These are phyloP conservation scores for Chimonanthus salicifolius DNA, from an alignment of 164 flowering plant genomes.

Conservation along the genomic window DNA sequence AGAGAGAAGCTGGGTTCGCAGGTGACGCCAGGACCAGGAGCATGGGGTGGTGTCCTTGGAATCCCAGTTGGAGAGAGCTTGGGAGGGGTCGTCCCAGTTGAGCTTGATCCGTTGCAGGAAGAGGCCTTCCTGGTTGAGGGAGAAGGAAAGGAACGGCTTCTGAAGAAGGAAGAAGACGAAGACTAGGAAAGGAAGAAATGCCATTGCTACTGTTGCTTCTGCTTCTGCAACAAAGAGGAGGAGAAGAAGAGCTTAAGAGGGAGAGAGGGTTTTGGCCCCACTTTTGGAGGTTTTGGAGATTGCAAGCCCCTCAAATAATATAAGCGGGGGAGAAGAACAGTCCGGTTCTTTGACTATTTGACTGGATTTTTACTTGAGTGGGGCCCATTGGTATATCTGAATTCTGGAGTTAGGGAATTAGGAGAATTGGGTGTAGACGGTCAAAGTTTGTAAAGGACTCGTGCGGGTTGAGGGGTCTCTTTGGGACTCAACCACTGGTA, in stretches of 20 bases:
- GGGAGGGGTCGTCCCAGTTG: slow-evolving; percentile 53
- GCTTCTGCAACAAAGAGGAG: background rate
- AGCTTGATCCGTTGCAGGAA: slow-evolving; percentile 46
- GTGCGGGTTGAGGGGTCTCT: no score
- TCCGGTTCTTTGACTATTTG: background rate
- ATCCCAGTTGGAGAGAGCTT: slow-evolving; percentile 53
- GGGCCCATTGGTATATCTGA: no score
- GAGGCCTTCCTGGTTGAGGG: slow-evolving; percentile 72
- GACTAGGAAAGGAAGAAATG: slow-evolving; percentile 4
- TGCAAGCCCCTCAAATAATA: no score
- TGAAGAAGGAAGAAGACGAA: slow-evolving; percentile 22
- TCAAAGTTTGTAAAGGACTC: no score
- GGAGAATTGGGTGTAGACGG: no score
- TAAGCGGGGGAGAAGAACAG: background rate
- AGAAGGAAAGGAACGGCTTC: slow-evolving; percentile 6
- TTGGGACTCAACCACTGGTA: no score
- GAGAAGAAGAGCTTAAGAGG: no score
- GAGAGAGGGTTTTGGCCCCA: no score
- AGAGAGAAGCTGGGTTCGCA: slow-evolving; percentile 38
- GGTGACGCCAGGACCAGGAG: slow-evolving; percentile 57
- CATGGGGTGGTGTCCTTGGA: slow-evolving; percentile 49
- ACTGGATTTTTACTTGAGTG: no score
- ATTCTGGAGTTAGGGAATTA: no score
- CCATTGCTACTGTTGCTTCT: background rate
- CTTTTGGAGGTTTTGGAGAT: no score